phyloP scores from a whole-genome alignment of 208 protist genomes.

The Wallacemonas collosoma region DNA sequence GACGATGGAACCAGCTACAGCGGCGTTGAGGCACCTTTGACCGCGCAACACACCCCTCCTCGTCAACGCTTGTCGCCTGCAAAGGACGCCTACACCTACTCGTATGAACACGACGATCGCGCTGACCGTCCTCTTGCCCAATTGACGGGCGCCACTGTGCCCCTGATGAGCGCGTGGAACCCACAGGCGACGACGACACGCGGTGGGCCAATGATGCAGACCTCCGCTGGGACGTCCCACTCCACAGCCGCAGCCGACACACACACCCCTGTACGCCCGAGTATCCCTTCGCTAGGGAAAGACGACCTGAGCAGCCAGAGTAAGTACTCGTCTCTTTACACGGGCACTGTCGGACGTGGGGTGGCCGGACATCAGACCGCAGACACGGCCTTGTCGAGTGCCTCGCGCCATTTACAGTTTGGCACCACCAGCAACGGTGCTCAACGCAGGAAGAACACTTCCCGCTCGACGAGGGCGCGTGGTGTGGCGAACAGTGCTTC shows the following conservation, averaged over 20 bases:
- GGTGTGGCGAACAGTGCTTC: too few species aligned
- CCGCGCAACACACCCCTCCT: slow-evolving; percentile 6
- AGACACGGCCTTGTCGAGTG: neutral
- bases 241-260: neutral
- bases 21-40: neutral
- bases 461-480: neutral
- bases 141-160: neutral
- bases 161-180: neutral
- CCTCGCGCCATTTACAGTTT: slow-evolving; percentile 12
- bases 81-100: neutral
- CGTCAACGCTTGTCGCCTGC: slow-evolving; percentile 14
- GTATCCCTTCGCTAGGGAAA: slow-evolving; percentile 11
- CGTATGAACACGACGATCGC: too few species aligned
- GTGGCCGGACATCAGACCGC: neutral
- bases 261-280: slow-evolving; percentile 10
- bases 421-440: neutral
- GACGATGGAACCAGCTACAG: slow-evolving; percentile 9
- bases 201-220: neutral
- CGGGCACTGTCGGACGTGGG: neutral
- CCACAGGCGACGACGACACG: too few species aligned
- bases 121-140: too few species aligned
- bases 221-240: neutral
- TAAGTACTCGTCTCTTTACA: slow-evolving; percentile 19
- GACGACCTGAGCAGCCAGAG: slow-evolving; percentile 20
- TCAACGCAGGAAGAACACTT: neutral